phyloP scores from a whole-genome alignment of 1,284 basidiomycete genomes.

The Mycena citricolor region DNA sequence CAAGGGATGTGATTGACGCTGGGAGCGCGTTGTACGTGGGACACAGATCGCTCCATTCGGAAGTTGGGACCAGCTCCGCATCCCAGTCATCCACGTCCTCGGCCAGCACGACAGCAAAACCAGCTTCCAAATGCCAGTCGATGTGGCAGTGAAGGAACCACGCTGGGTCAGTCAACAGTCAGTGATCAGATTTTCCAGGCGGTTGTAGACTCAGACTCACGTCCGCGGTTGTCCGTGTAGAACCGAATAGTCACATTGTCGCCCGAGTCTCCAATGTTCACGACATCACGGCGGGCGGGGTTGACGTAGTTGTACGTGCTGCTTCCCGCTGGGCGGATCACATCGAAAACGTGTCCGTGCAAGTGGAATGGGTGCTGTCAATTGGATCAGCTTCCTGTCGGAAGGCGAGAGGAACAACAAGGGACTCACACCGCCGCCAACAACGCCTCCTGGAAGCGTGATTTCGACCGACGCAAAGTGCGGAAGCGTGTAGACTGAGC shows the following conservation, averaged over 20 bases:
- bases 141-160: too few species aligned
- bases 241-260: constrained; percentile 45
- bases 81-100: constrained; percentile 22
- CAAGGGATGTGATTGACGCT: too few species aligned
- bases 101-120: constrained; percentile 25
- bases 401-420: too few species aligned
- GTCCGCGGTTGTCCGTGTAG: too few species aligned
- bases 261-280: constrained; percentile 30
- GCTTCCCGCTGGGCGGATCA: constrained; percentile 34
- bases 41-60: too few species aligned
- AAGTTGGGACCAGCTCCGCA: too few species aligned
- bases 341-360: constrained; percentile 30
- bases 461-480: constrained; percentile 48
- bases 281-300: constrained; percentile 40
- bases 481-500: constrained; percentile 45
- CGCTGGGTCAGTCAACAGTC: too few species aligned
- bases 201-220: too few species aligned
- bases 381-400: not conserved
- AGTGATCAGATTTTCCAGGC: too few species aligned
- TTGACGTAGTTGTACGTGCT: constrained; percentile 34
- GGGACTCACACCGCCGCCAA: constrained; percentile 32
- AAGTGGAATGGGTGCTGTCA: constrained; percentile 15
- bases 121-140: too few species aligned
- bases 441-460: constrained; percentile 35
- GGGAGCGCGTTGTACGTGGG: too few species aligned